phyloP scores from a whole-genome alignment of 495 filamentous ascomycete species.

The Aspergillus cavernicola region DNA sequence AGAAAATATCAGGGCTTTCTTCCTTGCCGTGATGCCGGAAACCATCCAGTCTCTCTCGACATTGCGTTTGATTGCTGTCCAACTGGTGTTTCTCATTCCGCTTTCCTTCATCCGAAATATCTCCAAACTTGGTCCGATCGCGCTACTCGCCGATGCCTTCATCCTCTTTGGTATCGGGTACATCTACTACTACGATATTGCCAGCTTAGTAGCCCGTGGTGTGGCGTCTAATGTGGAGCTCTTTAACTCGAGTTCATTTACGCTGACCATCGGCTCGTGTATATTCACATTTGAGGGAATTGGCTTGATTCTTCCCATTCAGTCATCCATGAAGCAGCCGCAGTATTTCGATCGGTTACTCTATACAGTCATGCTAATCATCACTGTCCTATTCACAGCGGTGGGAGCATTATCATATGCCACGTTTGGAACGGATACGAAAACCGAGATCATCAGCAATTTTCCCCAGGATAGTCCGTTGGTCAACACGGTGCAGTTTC shows the following conservation, averaged over 20 bases:
- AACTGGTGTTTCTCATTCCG: constrained; percentile 82
- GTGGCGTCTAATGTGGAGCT: constrained; percentile 67
- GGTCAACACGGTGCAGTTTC: constrained; percentile 85
- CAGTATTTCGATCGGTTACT: constrained; percentile 79
- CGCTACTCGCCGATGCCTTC: constrained; percentile 81
- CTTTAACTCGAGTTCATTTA: constrained; percentile 82
- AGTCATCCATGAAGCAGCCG: constrained; percentile 83
- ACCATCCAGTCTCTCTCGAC: constrained; percentile 68
- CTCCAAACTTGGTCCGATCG: constrained; percentile 77
- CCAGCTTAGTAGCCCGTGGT: constrained; percentile 66
- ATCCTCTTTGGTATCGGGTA: constrained; percentile 83
- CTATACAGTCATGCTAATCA: constrained; percentile 80
- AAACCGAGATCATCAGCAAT: constrained; percentile 89
- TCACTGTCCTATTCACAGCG: constrained; percentile 75
- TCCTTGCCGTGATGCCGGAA: constrained; percentile 57
- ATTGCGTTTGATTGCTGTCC: constrained; percentile 74
- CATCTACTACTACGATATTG: constrained; percentile 85
- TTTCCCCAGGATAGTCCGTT: constrained; percentile 82
- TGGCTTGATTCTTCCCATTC: constrained; percentile 89
- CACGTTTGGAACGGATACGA: constrained; percentile 80
- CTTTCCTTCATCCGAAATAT: constrained; percentile 86
- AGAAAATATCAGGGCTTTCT: constrained; percentile 85
- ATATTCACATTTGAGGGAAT: constrained; percentile 97
- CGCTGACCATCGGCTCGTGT: constrained; percentile 87
- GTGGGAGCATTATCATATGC: constrained; percentile 92